phyloP scores from a whole-genome alignment of 192 early-diverging fungal species.

The Coemansia sp. region DNA sequence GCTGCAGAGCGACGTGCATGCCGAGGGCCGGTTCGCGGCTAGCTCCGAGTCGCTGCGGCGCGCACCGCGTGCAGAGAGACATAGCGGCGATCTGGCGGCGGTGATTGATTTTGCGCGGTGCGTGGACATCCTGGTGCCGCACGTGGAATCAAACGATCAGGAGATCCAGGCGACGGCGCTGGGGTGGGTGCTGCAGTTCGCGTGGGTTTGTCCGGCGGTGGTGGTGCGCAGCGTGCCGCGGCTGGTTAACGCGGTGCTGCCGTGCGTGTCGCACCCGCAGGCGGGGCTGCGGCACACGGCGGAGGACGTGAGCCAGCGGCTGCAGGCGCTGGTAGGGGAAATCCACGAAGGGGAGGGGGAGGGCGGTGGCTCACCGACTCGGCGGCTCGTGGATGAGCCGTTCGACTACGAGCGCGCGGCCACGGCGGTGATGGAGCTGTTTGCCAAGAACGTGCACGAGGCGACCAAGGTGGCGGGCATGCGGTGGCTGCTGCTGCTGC shows the following conservation, averaged over 20 bases:
- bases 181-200: conserved; percentile 89
- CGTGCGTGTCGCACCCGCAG: conserved; percentile 76
- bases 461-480: conserved; percentile 87
- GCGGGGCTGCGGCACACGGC: conserved; percentile 67
- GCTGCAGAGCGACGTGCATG: conserved; percentile 30
- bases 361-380: background rate
- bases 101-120: conserved; percentile 77
- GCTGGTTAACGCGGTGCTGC: conserved; percentile 79
- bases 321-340: conserved; percentile 76
- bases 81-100: background rate
- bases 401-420: conserved; percentile 86
- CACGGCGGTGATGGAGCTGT: conserved; percentile 63
- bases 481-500: conserved; percentile 96
- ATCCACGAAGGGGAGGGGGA: too few relatives aligned
- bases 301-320: conserved; percentile 71
- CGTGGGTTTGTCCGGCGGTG: conserved; percentile 71
- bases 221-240: conserved; percentile 79
- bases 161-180: conserved; percentile 92
- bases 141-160: conserved; percentile 66
- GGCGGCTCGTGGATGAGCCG: conserved; percentile 48
- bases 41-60: conserved; percentile 12
- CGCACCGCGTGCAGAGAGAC: background rate
- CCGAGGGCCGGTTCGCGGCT: conserved; percentile 27
- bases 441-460: conserved; percentile 78
- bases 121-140: conserved; percentile 77